Evolutionary conservation across 2,329 filamentous ascomycete species (phyloP), one percentile per base, ranked within the genome.

Genomic region (Huntiella abstrusa): DNA sequence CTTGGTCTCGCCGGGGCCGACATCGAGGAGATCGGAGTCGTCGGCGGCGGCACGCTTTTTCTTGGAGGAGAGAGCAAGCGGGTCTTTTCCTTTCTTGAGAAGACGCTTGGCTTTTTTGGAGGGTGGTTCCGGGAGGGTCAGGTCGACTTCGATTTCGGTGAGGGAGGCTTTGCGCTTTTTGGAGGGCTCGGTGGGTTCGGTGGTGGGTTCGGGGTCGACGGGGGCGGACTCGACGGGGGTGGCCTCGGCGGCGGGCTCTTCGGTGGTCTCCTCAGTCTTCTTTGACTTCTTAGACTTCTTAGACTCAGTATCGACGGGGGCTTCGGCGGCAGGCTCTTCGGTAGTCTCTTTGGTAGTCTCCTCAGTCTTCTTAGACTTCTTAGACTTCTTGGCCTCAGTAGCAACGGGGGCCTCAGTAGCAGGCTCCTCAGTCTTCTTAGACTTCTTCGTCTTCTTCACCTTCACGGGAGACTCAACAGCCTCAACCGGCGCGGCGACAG

Each of bases 21-120:
- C 12, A 22, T 45, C 43, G 3, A 45, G 35, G 10, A 50, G 37
- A 51, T 55, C 58, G 12, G 55, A 53, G 54, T 63, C 55, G 53
- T 13, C 59, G 54, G 64, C 56, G 58, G 59, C 57, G 35, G 56
- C 55, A 48, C 66, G 63, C 48, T 58, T 57, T 49, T 56, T 56
- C 41, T 58, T 54, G 41, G 59, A 60, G 49, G 56, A 57, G 5
- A 64, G 59, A 44, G 67, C 68, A 5, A 61, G 56, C 2, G 70
- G 69, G 38, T 69, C 57, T 59, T 82, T 83, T 53, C 75, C 75
- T 65, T 94, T 95, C 62, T 95, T 96, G 49, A 92, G 75, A 51
- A 80, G 79, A 59, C 91, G 85, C 54, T 86, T 75, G 51, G 84
- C 86, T 59, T 91, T 92, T 63, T 96, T 98, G 33, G 91, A 96